Conservation (phyloP, 2,329 filamentous ascomycete species). For the Plenodomus biglobosus region DNA sequence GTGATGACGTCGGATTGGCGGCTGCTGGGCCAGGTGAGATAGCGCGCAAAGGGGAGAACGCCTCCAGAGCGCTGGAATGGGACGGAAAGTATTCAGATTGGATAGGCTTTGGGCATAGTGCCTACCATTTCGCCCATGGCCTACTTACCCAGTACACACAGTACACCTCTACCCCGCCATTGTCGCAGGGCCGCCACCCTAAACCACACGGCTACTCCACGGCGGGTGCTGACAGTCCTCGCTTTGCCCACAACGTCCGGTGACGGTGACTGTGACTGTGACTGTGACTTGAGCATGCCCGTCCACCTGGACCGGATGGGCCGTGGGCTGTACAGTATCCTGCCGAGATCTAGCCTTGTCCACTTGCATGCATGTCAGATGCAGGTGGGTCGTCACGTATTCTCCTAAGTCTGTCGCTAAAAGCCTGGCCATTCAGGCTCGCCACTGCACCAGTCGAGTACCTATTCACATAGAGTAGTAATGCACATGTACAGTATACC, state of each 20-base stretch:
- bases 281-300: neutral
- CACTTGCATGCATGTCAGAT: neutral
- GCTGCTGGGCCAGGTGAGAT: constrained; percentile 5
- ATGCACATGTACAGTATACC: too few relatives aligned
- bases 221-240: too few relatives aligned
- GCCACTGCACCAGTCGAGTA: too few relatives aligned
- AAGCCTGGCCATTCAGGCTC: too few relatives aligned
- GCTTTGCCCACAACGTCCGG: too few relatives aligned
- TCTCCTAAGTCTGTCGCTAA: too few relatives aligned
- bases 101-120: constrained; percentile 3
- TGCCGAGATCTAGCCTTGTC: neutral
- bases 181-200: neutral
- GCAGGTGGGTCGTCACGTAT: neutral
- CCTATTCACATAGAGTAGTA: too few relatives aligned
- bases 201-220: too few relatives aligned
- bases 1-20: constrained; percentile 23
- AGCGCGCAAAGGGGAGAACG: constrained; percentile 3
- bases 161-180: neutral
- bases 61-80: neutral
- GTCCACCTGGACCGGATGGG: neutral
- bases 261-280: neutral
- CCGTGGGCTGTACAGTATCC: too few relatives aligned
- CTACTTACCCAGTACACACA: neutral
- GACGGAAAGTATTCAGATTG: neutral
- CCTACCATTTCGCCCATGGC: neutral